These are phyloP conservation scores for Candida montana DNA, from an alignment of 805 yeast genomes.

Conservation along the genomic window DNA sequence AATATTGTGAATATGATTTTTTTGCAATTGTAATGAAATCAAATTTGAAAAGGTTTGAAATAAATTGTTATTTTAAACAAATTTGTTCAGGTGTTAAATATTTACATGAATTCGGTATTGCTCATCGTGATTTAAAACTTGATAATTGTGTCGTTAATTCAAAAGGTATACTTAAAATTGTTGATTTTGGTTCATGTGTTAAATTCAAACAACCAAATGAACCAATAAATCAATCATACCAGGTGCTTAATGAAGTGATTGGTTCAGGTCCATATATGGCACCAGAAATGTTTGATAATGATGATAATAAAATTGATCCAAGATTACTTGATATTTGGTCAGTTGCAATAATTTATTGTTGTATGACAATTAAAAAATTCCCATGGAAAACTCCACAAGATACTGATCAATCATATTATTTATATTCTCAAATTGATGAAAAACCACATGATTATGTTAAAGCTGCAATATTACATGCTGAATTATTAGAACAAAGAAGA, in stretches of 20 bases:
- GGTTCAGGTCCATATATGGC: slow-evolving; percentile 87
- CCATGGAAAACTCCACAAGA: slow-evolving; percentile 83
- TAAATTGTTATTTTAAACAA: slow-evolving; percentile 77
- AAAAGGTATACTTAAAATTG: slow-evolving; percentile 69
- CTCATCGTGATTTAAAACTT: slow-evolving; percentile 77
- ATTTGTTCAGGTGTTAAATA: slow-evolving; percentile 66
- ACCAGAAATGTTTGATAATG: slow-evolving; percentile 62
- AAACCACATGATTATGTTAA: slow-evolving; percentile 68
- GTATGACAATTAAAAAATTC: slow-evolving; percentile 79
- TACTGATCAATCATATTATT: slow-evolving; percentile 63
- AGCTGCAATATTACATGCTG: slow-evolving; percentile 68
- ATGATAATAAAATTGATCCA: slow-evolving; percentile 54
- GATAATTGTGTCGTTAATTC: slow-evolving; percentile 78
- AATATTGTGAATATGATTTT: slow-evolving; percentile 78
- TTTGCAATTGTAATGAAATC: slow-evolving; percentile 87
- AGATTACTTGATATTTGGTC: slow-evolving; percentile 82
- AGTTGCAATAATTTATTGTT: slow-evolving; percentile 76
- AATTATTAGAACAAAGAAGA: slow-evolving; percentile 53
- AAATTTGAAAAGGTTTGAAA: slow-evolving; percentile 73
- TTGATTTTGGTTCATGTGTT: slow-evolving; percentile 82
- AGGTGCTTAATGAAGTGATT: slow-evolving; percentile 37
- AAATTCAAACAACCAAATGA: slow-evolving; percentile 68
- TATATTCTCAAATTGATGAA: slow-evolving; percentile 65
- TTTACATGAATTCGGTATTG: slow-evolving; percentile 71
- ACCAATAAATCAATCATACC: no score